Conservation (phyloP, 495 filamentous ascomycete genomes). For the Elaphomyces granulatus region DNA sequence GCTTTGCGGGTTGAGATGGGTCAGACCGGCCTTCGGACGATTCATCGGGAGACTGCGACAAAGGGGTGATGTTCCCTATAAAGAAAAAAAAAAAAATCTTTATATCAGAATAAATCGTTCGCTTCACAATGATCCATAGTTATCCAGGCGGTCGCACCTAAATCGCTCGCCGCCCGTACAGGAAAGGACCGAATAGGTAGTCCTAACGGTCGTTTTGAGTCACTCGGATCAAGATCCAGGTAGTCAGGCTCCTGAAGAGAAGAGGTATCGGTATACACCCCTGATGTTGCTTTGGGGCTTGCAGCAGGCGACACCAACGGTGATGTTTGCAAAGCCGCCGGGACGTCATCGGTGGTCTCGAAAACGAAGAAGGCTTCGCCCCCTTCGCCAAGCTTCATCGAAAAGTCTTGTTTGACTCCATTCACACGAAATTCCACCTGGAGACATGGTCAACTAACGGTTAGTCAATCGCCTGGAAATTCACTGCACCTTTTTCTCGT, state of each 20-base stretch:
- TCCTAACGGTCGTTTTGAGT: conserved; percentile 7
- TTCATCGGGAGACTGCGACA: conserved; percentile 47
- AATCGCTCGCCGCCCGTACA: conserved; percentile 32
- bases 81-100: conserved; percentile 1
- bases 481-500: conserved; percentile 93
- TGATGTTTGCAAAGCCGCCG: conserved; percentile 81
- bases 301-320: conserved; percentile 76
- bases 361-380: conserved; percentile 99
- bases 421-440: conserved; percentile 92
- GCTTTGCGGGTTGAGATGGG: conserved; percentile 18
- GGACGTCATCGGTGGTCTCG: conserved; percentile 79
- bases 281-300: conserved; percentile 43
- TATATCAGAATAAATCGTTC: no score
- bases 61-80: conserved; percentile 45
- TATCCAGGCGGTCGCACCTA: conserved; percentile 23
- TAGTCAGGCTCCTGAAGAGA: conserved; percentile 70
- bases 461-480: conserved; percentile 5
- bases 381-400: conserved; percentile 97
- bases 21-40: conserved; percentile 25
- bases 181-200: conserved; percentile 23
- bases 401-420: conserved; percentile 74
- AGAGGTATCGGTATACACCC: conserved; percentile 18
- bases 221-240: conserved; percentile 47
- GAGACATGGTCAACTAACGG: conserved; percentile 8
- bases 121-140: no score